Evolutionary conservation across 1,284 basidiomycete genomes (phyloP).

Genomic region (Chalciporus sp.): DNA sequence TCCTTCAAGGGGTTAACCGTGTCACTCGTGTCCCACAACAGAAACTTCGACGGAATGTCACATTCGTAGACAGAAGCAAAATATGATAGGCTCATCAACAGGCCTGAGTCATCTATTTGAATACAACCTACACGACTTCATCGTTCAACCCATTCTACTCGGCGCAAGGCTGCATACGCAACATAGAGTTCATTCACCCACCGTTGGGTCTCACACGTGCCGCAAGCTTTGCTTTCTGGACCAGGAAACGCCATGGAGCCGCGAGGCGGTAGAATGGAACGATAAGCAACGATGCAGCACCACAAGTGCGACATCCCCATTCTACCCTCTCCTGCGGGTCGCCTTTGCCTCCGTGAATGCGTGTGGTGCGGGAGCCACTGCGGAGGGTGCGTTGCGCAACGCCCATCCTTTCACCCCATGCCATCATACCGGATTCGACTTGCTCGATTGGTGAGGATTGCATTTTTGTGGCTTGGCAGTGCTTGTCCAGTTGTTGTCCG

Average conservation of each 20-base stretch:
- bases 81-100: no score
- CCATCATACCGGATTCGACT: conserved; percentile 4
- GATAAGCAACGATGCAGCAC: background rate
- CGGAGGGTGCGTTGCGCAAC: background rate
- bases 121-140: background rate
- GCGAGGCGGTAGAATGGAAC: background rate
- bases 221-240: background rate
- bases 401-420: background rate
- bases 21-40: background rate
- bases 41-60: background rate
- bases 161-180: background rate
- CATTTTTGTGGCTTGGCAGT: conserved; percentile 23
- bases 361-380: background rate
- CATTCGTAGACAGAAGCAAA: background rate
- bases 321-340: background rate
- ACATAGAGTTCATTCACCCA: background rate
- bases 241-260: no score
- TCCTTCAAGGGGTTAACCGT: background rate
- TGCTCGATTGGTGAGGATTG: conserved; percentile 3
- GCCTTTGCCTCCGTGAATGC: background rate
- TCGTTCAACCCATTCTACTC: background rate
- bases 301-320: background rate
- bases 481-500: background rate
- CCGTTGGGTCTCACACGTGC: background rate
- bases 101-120: background rate